Base-by-base conservation (phyloP, 495 filamentous ascomycete genomes). In the Tuber melanosporum region DNA sequence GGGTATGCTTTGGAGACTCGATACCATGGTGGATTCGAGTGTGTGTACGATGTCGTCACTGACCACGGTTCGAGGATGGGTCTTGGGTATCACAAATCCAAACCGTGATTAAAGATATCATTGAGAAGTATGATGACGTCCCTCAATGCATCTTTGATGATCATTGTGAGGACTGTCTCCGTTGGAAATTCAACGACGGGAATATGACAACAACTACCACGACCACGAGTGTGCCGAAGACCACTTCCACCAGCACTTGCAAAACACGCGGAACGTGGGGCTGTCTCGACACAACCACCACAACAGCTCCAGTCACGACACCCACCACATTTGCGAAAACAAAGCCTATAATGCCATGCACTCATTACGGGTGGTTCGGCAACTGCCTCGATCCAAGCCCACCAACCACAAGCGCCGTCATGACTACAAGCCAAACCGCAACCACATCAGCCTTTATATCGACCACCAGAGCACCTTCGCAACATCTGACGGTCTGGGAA, bases 1-100 rank as follows among this genome's bases (percentile, higher is more conserved):
- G 95, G 95, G 9, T 99, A 98, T 83, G 94, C 96, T 12, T 87
- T 99, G 87, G 94, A 99, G 84, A 91, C 93, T n/a, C 88, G 91
- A 49, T 99, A 96, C 79, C 95, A 99, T 78, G 92, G 93, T 0
- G 95, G 95, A 32, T 86, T 88, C 41, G 91, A 94, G 83, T 98
- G 96, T 83, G 87, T 91, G 8, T 99, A 97, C 83, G 95, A 99
- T 83, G 94, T 93, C 0, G 94, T 98, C 43, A 89, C 85, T 41
- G 94, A 97, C 82, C 91, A 94, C 81, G 92, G 93, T 46, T 98
- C 95, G 92, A 89, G 96, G 22, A 91, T 96, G 14, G 92, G 91
- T 7, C 87, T 96, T 47, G 91, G 91, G 10, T 94, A 91, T 39
- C 95, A 99, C 84, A 92, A 80, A 98, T 99, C 80, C 88, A 89